Evolutionary conservation across 495 filamentous ascomycete genomes (phyloP).

Genomic region (Clavariopsis aquatica): DNA sequence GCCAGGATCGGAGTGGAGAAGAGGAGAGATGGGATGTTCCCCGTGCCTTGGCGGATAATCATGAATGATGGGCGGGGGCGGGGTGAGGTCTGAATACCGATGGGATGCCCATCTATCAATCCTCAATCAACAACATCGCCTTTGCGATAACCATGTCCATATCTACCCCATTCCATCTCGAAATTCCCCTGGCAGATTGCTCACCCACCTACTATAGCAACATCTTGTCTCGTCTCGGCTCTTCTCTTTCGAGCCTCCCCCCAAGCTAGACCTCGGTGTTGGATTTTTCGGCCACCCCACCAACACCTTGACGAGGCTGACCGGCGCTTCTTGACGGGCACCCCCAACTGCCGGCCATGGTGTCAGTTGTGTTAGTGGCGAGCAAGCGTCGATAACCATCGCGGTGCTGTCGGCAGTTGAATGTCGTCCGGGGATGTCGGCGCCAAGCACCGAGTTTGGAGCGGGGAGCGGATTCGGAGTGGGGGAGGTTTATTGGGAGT

Average conservation of each 20-base stretch:
- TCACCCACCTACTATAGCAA: no score
- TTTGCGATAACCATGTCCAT: no score
- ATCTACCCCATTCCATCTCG: no score
- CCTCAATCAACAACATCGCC: not conserved
- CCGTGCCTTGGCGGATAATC: not conserved
- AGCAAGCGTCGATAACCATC: not conserved
- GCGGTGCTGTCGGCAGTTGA: conserved; percentile 6
- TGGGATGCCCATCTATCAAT: not conserved
- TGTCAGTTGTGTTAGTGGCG: not conserved
- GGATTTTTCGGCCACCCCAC: not conserved
- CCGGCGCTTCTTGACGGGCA: not conserved
- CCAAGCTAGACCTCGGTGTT: not conserved
- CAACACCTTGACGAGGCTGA: not conserved
- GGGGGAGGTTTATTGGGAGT: not conserved
- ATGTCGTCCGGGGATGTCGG: not conserved
- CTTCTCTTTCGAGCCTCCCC: no score
- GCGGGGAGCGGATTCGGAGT: not conserved
- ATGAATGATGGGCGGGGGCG: not conserved
- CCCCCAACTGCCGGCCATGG: not conserved
- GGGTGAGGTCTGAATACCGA: not conserved
- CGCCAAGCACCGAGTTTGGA: not conserved
- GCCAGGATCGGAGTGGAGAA: not conserved
- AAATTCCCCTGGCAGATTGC: no score
- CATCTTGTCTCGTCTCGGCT: no score
- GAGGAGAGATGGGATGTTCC: not conserved